Percentiles rank a stretch among this genome's conserved stretches.
These are phyloP conservation scores for Fusarium subglutinans DNA, from an alignment of 2,329 filamentous ascomycete species.

Conservation along the genomic window DNA sequence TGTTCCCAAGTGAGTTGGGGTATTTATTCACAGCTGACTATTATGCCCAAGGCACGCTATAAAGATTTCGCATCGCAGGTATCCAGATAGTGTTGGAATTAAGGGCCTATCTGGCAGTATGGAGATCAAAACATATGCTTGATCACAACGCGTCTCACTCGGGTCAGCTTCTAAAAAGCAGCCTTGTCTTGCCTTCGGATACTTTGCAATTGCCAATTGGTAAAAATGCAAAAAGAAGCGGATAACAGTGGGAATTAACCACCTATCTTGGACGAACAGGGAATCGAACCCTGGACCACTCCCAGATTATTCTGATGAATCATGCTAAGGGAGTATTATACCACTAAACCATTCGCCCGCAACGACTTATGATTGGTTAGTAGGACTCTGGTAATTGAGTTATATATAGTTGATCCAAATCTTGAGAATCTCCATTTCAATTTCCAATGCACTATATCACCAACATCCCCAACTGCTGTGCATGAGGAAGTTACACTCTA, in stretches of 20 bases:
- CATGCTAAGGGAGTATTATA: slow-evolving; percentile 24
- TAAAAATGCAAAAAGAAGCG: not conserved
- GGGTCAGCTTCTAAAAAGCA: accelerated
- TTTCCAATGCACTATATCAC: accelerated
- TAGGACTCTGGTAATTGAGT: accelerated
- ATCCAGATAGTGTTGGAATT: not conserved
- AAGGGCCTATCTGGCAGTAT: not conserved
- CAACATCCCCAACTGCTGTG: too few relatives aligned
- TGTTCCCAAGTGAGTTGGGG: accelerated
- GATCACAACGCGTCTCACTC: accelerated
- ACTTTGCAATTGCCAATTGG: accelerated
- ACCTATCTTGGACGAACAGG: slow-evolving; percentile 20
- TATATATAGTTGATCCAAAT: accelerated
- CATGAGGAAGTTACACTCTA: not conserved
- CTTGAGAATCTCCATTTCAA: too few relatives aligned
- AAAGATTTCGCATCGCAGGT: not conserved
- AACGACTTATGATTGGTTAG: slow-evolving; percentile 11
- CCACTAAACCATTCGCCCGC: slow-evolving; percentile 20
- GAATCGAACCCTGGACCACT: slow-evolving; percentile 30
- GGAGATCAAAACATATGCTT: accelerated
- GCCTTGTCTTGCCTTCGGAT: accelerated
- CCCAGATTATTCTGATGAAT: slow-evolving; percentile 1
- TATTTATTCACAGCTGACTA: accelerated
- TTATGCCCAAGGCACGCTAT: not conserved
- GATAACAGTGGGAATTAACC: slow-evolving; percentile 9